Evolutionary conservation across 352 stramenopile genomes (phyloP).

Genomic region (Nothophytophthora sp.): DNA sequence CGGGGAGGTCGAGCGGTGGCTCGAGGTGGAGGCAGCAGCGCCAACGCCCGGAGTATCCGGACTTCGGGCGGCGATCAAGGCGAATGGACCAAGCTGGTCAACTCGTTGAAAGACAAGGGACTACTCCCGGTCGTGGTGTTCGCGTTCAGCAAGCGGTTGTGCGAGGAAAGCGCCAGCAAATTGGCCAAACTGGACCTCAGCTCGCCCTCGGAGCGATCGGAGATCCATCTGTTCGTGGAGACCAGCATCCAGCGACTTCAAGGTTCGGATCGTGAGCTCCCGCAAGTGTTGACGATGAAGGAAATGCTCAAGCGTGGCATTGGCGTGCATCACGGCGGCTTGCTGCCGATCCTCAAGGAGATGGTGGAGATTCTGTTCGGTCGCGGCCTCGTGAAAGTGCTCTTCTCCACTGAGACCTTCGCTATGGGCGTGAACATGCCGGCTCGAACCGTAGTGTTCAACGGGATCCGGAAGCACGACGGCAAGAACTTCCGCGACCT

Average conservation of each 20-base stretch:
- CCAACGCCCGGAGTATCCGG: conserved; percentile 50
- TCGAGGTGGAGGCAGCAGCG: conserved; percentile 40
- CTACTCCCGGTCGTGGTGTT: conserved; percentile 97
- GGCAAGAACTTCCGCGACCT: conserved; percentile 92
- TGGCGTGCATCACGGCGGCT: conserved; percentile 96
- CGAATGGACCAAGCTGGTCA: conserved; percentile 91
- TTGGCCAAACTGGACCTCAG: conserved; percentile 76
- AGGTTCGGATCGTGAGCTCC: conserved; percentile 97
- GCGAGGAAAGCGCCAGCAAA: conserved; percentile 80
- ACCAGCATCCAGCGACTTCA: conserved; percentile 76
- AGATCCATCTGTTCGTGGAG: conserved; percentile 86
- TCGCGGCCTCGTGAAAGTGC: conserved; percentile 95
- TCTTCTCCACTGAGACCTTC: conserved; percentile 99
- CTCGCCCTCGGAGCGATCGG: conserved; percentile 68
- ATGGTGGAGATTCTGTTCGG: conserved; percentile 99
- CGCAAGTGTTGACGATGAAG: conserved; percentile 97
- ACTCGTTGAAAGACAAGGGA: conserved; percentile 88
- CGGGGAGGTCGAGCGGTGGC: conserved; percentile 23
- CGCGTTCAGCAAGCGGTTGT: conserved; percentile 86
- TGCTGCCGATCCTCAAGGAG: conserved; percentile 99
- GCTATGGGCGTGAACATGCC: conserved; percentile 99
- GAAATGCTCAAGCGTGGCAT: conserved; percentile 97
- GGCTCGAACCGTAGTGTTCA: conserved; percentile 97
- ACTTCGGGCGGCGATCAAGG: conserved; percentile 67
- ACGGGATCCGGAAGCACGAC: conserved; percentile 97